A percentile compares a stretch with the other conserved stretches of the same genome.
phyloP scores from a whole-genome alignment of 1,284 basidiomycete genomes.

The Rhodotorula sp. region DNA sequence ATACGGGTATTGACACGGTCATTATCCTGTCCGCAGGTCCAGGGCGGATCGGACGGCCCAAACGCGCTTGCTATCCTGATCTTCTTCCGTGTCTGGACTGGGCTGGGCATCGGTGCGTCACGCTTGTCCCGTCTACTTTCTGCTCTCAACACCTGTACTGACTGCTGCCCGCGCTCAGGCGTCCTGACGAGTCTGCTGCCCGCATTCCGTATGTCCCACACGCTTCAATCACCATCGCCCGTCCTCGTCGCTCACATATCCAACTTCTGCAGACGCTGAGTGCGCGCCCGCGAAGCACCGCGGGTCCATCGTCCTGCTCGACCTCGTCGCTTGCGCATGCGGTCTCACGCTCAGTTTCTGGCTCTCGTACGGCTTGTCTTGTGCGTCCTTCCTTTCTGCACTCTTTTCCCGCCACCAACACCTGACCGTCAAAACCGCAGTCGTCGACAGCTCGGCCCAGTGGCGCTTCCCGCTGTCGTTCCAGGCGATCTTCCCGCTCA shows the following conservation, averaged over 20 bases:
- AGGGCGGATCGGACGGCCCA: constrained; percentile 5
- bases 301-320: constrained; percentile 8
- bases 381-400: background rate
- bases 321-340: constrained; percentile 11
- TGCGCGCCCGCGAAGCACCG: constrained; percentile 9
- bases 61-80: constrained; percentile 17
- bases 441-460: background rate
- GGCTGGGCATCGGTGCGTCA: constrained; percentile 3
- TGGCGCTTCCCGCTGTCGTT: constrained; percentile 13
- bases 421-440: background rate
- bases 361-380: constrained; percentile 8
- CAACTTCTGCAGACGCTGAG: constrained; percentile 2
- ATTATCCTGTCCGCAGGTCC: background rate
- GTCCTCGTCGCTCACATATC: too few relatives aligned
- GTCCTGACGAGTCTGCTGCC: constrained; percentile 6
- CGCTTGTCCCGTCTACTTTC: too few relatives aligned
- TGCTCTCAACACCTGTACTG: too few relatives aligned
- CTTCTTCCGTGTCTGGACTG: constrained; percentile 20
- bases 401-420: background rate
- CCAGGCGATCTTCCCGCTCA: constrained; percentile 10
- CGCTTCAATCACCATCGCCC: too few relatives aligned
- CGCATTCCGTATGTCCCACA: background rate
- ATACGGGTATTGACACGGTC: background rate
- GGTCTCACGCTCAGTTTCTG: constrained; percentile 5
- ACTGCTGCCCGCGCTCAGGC: background rate